phyloP scores from a whole-genome alignment of 2,329 filamentous ascomycete species.

The Pseudopithomyces chartarum region DNA sequence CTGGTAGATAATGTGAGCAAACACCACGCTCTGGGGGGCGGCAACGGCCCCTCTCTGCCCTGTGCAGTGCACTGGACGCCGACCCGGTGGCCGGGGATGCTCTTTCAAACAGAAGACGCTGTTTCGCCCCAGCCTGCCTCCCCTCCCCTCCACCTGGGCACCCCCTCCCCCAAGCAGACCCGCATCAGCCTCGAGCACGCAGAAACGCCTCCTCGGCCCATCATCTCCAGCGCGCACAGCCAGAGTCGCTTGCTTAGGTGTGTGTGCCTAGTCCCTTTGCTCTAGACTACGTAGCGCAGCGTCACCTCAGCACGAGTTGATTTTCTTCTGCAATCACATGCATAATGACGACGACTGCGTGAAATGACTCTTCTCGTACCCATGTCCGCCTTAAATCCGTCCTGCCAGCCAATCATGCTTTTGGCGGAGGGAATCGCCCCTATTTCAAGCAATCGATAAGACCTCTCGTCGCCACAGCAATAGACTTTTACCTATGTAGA shows the following conservation, averaged over 20 bases:
- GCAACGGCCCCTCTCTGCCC: conserved; percentile 12
- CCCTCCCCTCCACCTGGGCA: conserved; percentile 18
- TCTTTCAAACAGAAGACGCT: conserved; percentile 19
- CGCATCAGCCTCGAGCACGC: conserved; percentile 2
- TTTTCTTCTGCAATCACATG: conserved; percentile 23
- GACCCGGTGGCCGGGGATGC: conserved; percentile 21
- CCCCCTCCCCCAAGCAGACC: neutral
- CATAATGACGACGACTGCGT: conserved; percentile 33
- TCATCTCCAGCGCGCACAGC: neutral
- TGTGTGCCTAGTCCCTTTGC: neutral
- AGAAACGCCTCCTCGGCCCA: conserved; percentile 11
- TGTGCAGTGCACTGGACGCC: conserved; percentile 12
- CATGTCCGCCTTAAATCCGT: conserved; percentile 32
- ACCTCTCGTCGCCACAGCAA: conserved; percentile 17
- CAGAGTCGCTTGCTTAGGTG: no score
- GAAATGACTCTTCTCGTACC: conserved; percentile 19
- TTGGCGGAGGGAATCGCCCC: conserved; percentile 10
- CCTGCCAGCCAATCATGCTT: conserved; percentile 16
- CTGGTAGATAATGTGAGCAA: conserved; percentile 16
- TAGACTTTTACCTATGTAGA: no score
- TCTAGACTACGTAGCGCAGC: no score
- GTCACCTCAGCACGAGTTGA: conserved; percentile 11
- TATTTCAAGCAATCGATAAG: conserved; percentile 28
- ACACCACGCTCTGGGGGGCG: conserved; percentile 11
- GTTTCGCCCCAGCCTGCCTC: conserved; percentile 2